Base-by-base conservation (phyloP, 768 basidiomycete species). In the Lactifluus piperatus region DNA sequence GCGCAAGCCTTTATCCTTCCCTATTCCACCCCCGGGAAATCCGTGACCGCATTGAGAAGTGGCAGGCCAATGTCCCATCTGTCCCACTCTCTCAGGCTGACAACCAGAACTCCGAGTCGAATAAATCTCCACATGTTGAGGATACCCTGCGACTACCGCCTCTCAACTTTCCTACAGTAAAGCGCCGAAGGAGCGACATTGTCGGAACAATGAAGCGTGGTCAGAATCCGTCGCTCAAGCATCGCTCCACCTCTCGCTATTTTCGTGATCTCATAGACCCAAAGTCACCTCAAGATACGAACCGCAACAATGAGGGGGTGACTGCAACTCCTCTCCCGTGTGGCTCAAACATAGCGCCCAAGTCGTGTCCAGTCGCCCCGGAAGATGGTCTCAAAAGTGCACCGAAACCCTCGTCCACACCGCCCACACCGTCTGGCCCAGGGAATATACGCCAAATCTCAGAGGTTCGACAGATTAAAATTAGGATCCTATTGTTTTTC, bases 41-140 rank as follows among this genome's bases (percentile, higher is more conserved):
- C n/a, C 44, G 50, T 43, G 54, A 61, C 51, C 54, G 54, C 9
- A 37, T 61, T 43, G 54, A 56, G 37, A 52, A 46, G 44, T 61
- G 60, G 60, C 36, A 61, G 51, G 54, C 55, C 11, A 18, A 34
- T 26, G 50, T 60, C 59, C 29, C 43, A 26, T 27, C 47, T 56
- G 9, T 34, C 10, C 59, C 54, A 20, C 37, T 41, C 3, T 39
- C 59, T 30, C 59, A 51, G 5, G 18, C n/a, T 39, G 39, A 49
- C 32, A 27, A 20, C 13, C 36, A 30, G 34, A 29, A 32, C 36
- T 39, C 37, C 16, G 44, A 45, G 32, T 5, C 20, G 14, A 36
- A 54, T 22, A 47, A 45, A 16, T 24, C 16, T 18, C 26, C 16
- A 3, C 41, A 14, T 22, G 26, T 50, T 34, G 41, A 54, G 45